Evolutionary conservation across 2,329 filamentous ascomycete genomes (phyloP).

Genomic region (Xylariales sp.): DNA sequence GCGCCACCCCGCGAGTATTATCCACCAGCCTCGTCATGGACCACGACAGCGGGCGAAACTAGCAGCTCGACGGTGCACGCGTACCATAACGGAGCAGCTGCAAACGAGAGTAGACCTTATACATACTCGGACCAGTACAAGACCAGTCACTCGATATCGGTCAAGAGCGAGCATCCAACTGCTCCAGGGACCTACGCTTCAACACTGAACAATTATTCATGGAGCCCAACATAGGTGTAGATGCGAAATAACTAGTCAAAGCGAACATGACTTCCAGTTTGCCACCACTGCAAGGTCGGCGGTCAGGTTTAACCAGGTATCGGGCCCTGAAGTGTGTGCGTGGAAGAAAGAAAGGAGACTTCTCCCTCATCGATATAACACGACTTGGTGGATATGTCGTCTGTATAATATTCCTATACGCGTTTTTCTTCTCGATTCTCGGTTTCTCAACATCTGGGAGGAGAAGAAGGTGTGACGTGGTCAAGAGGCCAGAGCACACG

Average conservation of each 20-base stretch:
- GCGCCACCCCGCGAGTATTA: conserved; percentile 64
- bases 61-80: conserved; percentile 55
- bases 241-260: conserved; percentile 3
- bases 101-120: conserved; percentile 61
- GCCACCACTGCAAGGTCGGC: conserved; percentile 9
- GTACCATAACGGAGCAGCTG: conserved; percentile 53
- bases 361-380: conserved; percentile 19
- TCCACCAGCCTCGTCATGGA: conserved; percentile 63
- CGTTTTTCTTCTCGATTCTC: conserved; percentile 24
- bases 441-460: conserved; percentile 23
- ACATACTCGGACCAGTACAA: conserved; percentile 64
- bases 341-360: conserved; percentile 19
- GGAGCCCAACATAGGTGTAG: conserved; percentile 62
- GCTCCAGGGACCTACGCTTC: conserved; percentile 61
- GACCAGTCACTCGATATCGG: conserved; percentile 51
- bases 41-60: conserved; percentile 61
- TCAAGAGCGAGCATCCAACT: conserved; percentile 51
- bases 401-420: conserved; percentile 38
- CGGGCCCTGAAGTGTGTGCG: not conserved
- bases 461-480: conserved; percentile 18
- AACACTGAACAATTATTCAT: conserved; percentile 67
- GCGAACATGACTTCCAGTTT: conserved; percentile 5
- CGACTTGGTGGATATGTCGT: conserved; percentile 25
- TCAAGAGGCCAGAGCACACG: conserved; percentile 19
- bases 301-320: conserved; percentile 1